Conservation (phyloP, 192 early-diverging fungal genomes). For the Linnemannia elongata region DNA sequence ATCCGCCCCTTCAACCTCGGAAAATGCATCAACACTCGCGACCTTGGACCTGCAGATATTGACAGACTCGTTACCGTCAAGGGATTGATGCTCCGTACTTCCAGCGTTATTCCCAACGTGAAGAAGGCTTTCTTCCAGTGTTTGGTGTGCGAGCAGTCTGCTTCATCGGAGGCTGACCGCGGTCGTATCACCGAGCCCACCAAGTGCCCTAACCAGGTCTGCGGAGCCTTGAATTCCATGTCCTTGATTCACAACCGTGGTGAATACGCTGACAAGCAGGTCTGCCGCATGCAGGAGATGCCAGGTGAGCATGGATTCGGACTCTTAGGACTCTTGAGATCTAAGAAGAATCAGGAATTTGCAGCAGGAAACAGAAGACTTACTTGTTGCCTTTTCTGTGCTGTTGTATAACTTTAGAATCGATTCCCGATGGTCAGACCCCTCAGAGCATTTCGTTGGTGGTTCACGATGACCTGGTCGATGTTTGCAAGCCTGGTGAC, state of each 20-base stretch:
- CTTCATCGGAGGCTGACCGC: constrained; percentile 84
- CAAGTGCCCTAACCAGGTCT: constrained; percentile 83
- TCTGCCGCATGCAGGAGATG: constrained; percentile 94
- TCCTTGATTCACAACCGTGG: constrained; percentile 96
- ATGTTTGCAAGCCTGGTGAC: constrained; percentile 93
- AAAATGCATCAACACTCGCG: constrained; percentile 88
- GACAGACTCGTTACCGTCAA: constrained; percentile 97
- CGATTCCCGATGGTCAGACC: constrained; percentile 97
- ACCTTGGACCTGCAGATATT: constrained; percentile 95
- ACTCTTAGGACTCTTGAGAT: not conserved
- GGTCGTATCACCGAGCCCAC: constrained; percentile 91
- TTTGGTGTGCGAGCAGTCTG: constrained; percentile 87
- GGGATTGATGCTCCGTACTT: constrained; percentile 92
- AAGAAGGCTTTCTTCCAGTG: constrained; percentile 96
- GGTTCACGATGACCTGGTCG: constrained; percentile 95
- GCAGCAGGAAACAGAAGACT: not conserved
- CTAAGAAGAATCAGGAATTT: not conserved
- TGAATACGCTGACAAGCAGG: constrained; percentile 93
- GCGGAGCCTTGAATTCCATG: constrained; percentile 87
- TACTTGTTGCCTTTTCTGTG: not conserved
- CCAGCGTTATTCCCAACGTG: constrained; percentile 95
- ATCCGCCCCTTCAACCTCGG: constrained; percentile 92
- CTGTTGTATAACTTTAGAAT: constrained; percentile 62
- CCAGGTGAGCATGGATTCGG: constrained; percentile 68
- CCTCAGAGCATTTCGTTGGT: constrained; percentile 96